phyloP scores from a whole-genome alignment of 2,329 filamentous ascomycete genomes.

The Ceratocystis diversiconidia region DNA sequence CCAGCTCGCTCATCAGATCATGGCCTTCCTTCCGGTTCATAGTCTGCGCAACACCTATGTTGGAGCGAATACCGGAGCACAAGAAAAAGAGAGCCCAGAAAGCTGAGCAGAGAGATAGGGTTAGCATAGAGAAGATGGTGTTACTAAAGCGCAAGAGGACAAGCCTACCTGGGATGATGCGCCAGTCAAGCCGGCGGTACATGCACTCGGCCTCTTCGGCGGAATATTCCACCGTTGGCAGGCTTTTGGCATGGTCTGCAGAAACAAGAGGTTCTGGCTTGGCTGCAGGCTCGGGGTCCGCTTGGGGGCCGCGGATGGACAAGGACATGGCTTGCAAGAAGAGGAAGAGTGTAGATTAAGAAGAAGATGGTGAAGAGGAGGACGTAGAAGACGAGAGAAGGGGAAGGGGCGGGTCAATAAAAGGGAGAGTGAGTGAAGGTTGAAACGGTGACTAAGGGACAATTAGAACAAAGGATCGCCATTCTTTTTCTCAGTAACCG shows the following conservation, averaged over 20 bases:
- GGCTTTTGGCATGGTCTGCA: neutral
- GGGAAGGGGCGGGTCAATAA: neutral
- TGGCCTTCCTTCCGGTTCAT: slow-evolving; percentile 65
- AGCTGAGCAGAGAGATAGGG: slow-evolving; percentile 30
- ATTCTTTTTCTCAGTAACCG: neutral
- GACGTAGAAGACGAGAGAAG: neutral
- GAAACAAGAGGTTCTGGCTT: neutral
- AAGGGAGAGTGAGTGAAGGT: neutral
- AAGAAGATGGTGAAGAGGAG: neutral
- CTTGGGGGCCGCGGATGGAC: neutral
- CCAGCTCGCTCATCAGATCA: slow-evolving; percentile 57
- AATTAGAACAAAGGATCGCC: neutral
- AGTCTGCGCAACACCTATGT: slow-evolving; percentile 85
- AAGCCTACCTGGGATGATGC: slow-evolving; percentile 42
- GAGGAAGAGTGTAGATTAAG: neutral
- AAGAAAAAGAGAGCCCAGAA: slow-evolving; percentile 89
- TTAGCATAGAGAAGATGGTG: neutral
- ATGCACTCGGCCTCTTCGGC: slow-evolving; percentile 39
- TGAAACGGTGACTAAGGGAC: neutral
- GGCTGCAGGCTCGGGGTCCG: neutral
- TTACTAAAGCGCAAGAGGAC: neutral
- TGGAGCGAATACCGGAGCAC: slow-evolving; percentile 81
- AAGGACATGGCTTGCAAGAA: neutral
- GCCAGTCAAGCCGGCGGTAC: slow-evolving; percentile 42
- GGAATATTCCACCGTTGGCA: slow-evolving; percentile 30